These are phyloP conservation scores for Camellia granthamiana DNA, from an alignment of 148 eudicot species.

Conservation along the genomic window DNA sequence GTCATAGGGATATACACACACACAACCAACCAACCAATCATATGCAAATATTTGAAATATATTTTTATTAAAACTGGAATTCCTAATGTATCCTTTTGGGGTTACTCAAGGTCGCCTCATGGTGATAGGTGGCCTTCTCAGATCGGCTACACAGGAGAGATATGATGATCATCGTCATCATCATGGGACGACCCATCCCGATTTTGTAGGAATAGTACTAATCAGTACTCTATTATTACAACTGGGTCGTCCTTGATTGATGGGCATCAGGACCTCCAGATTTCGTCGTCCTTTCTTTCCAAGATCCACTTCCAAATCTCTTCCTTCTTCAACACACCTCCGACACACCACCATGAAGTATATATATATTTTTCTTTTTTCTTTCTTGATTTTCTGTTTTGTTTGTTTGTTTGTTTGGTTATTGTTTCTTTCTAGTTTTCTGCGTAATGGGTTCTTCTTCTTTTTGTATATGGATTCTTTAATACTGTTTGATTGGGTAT, in stretches of 20 bases:
- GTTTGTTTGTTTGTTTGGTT: not conserved
- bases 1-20: no score
- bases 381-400: not conserved
- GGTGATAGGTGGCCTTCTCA: not conserved
- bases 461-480: not conserved
- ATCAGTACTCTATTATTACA: not conserved
- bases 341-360: slow-evolving; percentile 19
- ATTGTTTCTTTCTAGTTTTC: not conserved
- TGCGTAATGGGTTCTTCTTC: not conserved
- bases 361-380: not conserved
- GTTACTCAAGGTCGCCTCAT: not conserved
- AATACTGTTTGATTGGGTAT: slow-evolving; percentile 4
- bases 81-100: not conserved
- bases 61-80: not conserved
- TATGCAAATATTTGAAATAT: no score
- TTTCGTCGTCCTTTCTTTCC: slow-evolving; percentile 13
- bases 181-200: not conserved
- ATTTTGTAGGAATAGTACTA: not conserved
- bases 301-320: slow-evolving; percentile 13
- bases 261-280: slow-evolving; percentile 24
- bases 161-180: not conserved
- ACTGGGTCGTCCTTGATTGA: slow-evolving; percentile 14
- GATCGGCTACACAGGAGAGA: not conserved
- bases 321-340: slow-evolving; percentile 11
- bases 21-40: no score